Conservation (phyloP, 495 filamentous ascomycete genomes). For the Penicillium bialowiezense region DNA sequence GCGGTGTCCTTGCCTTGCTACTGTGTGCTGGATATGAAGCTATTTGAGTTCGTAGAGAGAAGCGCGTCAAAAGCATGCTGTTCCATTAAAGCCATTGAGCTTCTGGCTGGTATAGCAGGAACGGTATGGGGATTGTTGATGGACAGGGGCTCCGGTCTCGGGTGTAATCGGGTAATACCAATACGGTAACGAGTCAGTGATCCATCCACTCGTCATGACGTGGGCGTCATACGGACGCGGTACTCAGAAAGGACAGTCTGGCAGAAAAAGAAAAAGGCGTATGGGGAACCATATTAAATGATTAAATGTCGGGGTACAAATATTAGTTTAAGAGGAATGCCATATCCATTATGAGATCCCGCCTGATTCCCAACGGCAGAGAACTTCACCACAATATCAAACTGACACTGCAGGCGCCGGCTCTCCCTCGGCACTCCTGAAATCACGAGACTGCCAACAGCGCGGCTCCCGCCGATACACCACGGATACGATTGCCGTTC, state of each 20-base stretch:
- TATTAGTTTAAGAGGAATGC: too few species aligned
- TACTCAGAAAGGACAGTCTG: neutral
- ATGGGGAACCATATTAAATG: too few species aligned
- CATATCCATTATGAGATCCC: too few species aligned
- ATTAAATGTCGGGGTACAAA: too few species aligned
- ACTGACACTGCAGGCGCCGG: too few species aligned
- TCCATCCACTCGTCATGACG: constrained; percentile 8
- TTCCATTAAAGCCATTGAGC: too few species aligned
- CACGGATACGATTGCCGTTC: neutral
- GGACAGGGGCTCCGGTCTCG: neutral
- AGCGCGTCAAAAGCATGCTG: too few species aligned
- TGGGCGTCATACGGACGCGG: constrained; percentile 4
- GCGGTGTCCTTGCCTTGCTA: neutral
- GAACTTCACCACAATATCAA: too few species aligned
- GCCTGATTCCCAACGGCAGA: too few species aligned
- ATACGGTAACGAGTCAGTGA: constrained; percentile 3
- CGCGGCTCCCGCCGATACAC: neutral
- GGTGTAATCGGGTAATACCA: constrained; percentile 11
- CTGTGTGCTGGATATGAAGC: too few species aligned
- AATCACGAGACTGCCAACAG: neutral
- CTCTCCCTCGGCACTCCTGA: neutral
- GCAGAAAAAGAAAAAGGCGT: neutral
- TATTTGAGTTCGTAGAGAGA: too few species aligned
- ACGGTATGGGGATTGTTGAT: neutral
- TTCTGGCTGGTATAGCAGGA: too few species aligned